Conservation (phyloP, 2,329 filamentous ascomycete genomes). For the Aureobasidium vineae region DNA sequence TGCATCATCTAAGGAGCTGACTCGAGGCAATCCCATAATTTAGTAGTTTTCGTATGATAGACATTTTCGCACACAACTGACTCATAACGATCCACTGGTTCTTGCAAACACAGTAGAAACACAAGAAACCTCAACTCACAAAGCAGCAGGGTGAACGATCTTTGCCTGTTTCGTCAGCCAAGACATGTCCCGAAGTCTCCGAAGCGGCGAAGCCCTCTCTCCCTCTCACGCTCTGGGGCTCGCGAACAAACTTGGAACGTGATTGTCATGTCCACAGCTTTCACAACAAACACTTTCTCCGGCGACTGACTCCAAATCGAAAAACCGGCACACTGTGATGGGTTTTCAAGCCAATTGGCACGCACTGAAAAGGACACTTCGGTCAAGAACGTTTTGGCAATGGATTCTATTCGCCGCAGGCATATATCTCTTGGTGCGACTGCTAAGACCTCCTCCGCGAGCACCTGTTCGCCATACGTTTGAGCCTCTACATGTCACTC, state of each 20-base stretch:
- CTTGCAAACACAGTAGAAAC: not conserved
- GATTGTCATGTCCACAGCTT: not conserved
- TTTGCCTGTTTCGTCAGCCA: slow-evolving; percentile 10
- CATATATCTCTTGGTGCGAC: slow-evolving; percentile 8
- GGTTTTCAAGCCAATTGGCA: not conserved
- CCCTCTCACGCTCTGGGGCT: not conserved
- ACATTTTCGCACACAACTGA: not conserved
- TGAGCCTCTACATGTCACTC: slow-evolving; percentile 17
- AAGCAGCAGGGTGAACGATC: not conserved
- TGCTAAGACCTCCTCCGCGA: slow-evolving; percentile 8
- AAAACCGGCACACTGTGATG: not conserved
- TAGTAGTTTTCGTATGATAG: not conserved
- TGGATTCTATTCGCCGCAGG: slow-evolving; percentile 22
- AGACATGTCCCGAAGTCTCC: not conserved
- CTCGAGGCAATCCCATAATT: not conserved
- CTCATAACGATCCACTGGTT: not conserved
- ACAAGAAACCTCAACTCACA: not conserved
- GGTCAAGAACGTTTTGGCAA: slow-evolving; percentile 22
- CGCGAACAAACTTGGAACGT: not conserved
- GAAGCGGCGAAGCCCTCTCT: slow-evolving; percentile 22
- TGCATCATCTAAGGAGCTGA: not conserved
- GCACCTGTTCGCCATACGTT: slow-evolving; percentile 12
- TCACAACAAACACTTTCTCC: not conserved
- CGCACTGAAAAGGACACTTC: slow-evolving; percentile 13
- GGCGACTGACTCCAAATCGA: not conserved